Conservation (phyloP, 2,329 filamentous ascomycete species). For the Anthostomella pinea region DNA sequence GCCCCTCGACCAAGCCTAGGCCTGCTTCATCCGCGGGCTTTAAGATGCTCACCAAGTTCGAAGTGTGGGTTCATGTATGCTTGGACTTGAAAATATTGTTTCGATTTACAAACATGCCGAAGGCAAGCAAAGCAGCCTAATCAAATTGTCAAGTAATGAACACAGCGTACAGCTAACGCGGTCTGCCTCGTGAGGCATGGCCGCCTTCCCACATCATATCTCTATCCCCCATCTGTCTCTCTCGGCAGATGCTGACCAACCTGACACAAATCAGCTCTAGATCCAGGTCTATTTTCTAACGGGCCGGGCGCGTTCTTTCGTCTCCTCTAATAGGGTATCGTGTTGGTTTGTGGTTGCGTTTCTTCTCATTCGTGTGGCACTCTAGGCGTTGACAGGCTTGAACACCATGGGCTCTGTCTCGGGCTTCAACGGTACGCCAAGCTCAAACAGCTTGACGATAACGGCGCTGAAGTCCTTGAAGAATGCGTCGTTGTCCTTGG, state of each 20-base stretch:
- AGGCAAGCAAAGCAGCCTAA: neutral
- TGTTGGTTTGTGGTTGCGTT: conserved; percentile 10
- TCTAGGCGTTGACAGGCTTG: conserved; percentile 52
- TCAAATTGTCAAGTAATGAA: conserved; percentile 3
- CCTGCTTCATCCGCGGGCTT: no score
- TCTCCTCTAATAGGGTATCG: conserved; percentile 15
- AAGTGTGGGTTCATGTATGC: no score
- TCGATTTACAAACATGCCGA: no score
- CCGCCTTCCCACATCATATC: neutral
- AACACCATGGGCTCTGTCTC: conserved; percentile 60
- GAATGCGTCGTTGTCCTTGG: conserved; percentile 85
- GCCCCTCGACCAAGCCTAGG: no score
- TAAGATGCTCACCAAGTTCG: no score
- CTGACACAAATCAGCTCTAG: conserved; percentile 13
- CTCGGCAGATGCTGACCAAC: neutral
- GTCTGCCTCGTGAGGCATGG: neutral
- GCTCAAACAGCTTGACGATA: conserved; percentile 81
- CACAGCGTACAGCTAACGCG: neutral
- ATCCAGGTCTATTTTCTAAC: conserved; percentile 18
- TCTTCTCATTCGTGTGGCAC: conserved; percentile 13
- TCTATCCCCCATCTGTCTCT: neutral
- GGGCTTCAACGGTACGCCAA: conserved; percentile 83
- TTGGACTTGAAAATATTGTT: conserved; percentile 3
- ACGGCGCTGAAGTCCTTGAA: conserved; percentile 89
- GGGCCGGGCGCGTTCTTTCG: conserved; percentile 11